These are phyloP conservation scores for Aspergillus neoniger DNA, from an alignment of 2,329 filamentous ascomycete genomes.

Conservation along the genomic window DNA sequence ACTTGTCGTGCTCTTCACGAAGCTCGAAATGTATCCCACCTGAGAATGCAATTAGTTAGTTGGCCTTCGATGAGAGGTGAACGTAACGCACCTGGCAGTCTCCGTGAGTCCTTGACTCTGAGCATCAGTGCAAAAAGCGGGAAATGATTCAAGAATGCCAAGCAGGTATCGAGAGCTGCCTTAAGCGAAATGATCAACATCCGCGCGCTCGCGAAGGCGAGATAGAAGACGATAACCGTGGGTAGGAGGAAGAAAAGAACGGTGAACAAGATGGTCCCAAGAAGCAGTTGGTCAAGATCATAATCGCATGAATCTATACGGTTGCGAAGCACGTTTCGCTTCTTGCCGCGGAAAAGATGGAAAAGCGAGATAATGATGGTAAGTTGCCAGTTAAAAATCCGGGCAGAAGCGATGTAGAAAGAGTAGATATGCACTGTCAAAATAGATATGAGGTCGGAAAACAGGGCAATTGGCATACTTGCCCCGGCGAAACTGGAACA, in stretches of 20 bases:
- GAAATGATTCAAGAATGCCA: constrained; percentile 96
- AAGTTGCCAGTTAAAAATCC: constrained; percentile 98
- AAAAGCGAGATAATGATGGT: constrained; percentile 97
- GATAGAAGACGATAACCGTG: constrained; percentile 93
- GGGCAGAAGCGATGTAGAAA: constrained; percentile 94
- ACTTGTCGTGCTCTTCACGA: constrained; percentile 64
- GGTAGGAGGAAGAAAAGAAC: constrained; percentile 92
- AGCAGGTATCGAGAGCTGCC: constrained; percentile 82
- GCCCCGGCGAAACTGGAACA: constrained; percentile 94
- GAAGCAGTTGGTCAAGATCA: constrained; percentile 91
- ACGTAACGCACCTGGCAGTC: constrained; percentile 70
- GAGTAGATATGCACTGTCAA: constrained; percentile 96
- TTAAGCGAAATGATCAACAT: constrained; percentile 96
- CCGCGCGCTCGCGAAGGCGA: constrained; percentile 90
- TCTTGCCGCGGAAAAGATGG: constrained; percentile 96
- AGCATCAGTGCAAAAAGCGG: constrained; percentile 97
- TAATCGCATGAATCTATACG: constrained; percentile 99
- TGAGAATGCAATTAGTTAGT: constrained; percentile 29
- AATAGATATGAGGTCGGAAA: constrained; percentile 88
- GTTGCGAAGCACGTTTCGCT: constrained; percentile 93
- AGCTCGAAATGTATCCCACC: constrained; percentile 89
- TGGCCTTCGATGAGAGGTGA: constrained; percentile 13
- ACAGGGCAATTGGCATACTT: constrained; percentile 93
- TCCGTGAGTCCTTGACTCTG: constrained; percentile 84
- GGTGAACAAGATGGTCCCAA: constrained; percentile 95